These are phyloP conservation scores for Collybia sordida DNA, from an alignment of 768 basidiomycete genomes.

Conservation along the genomic window DNA sequence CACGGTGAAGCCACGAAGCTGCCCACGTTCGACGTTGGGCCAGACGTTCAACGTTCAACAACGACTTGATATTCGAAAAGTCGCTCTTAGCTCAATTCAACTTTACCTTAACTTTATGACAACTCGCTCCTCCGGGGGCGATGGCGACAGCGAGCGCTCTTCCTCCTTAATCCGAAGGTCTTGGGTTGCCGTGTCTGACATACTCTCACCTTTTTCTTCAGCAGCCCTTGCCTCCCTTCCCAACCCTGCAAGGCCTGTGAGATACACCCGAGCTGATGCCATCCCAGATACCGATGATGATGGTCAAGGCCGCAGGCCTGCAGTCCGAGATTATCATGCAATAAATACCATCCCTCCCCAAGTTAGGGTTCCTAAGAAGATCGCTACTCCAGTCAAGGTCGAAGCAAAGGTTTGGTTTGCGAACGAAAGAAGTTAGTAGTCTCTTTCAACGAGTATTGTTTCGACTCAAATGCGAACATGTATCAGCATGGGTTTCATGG, in stretches of 20 bases:
- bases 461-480: background rate
- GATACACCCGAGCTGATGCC: conserved; percentile 70
- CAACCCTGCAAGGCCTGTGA: conserved; percentile 36
- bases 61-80: no score
- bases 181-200: conserved; percentile 59
- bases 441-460: background rate
- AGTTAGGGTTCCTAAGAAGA: conserved; percentile 80
- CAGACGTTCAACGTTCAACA: no score
- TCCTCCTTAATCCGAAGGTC: conserved; percentile 53
- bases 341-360: conserved; percentile 64
- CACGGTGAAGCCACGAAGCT: background rate
- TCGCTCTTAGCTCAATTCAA: no score
- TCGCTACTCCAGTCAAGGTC: conserved; percentile 78
- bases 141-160: conserved; percentile 4
- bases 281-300: conserved; percentile 63
- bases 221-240: conserved; percentile 55
- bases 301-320: conserved; percentile 52
- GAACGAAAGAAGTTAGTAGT: conserved; percentile 79
- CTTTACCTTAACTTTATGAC: no score
- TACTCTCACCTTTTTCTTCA: conserved; percentile 68
- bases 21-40: background rate
- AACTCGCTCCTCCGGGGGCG: conserved; percentile 7
- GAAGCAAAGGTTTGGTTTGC: conserved; percentile 98
- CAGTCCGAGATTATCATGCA: conserved; percentile 72
- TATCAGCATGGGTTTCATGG: conserved; percentile 89